Base-by-base conservation (phyloP, 805 yeast genomes). In the Starmerella ratchasimensis region DNA sequence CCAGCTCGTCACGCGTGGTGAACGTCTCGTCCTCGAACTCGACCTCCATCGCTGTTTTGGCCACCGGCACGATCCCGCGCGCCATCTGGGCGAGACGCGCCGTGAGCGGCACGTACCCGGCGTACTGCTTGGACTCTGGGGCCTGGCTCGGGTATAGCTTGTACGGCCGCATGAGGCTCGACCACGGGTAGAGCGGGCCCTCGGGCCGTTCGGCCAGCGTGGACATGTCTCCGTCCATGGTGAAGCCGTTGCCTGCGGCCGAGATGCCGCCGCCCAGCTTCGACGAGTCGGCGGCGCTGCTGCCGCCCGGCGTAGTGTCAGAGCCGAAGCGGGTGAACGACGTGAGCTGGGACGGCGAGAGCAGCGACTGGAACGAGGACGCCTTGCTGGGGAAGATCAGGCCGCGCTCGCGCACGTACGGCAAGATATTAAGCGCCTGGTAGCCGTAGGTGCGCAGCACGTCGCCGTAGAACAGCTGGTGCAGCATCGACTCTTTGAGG, bases 31-130 rank as follows among this genome's bases (percentile, higher is more conserved):
- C 42, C 13, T 2, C 3, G 26, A 43, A 32, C 27, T 39, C 44
- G n/a, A 42, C 43, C 25, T 46, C 49, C 8, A 44, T 31, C 10
- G 45, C 44, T 1, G 42, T 41, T 10, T 32, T 35, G 7, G 40
- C 26, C 16, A 37, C 14, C 5, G 43, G 38, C 13, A 34, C 22
- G 4, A 21, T 7, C 10, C 35, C 41, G 5, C 42, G 32, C 7
- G 45, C 48, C 33, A 38, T 14, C 57, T 86, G 84, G 3, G 81
- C 67, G 10, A 84, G 50, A 42, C 96, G 64, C 3, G 75, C 66
- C 2, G 72, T 60, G 4, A 88, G 55, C 2, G 98, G 97, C 0
- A 83, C 79, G 22, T 72, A 79, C 0, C 93, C 90, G 4, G 95
- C 79, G 42, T 80, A 73, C 1, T 36, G 64, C 57, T 28, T 56